Evolutionary conservation across 257 asterid species (phyloP).

Genomic region (Capsicum pubescens): DNA sequence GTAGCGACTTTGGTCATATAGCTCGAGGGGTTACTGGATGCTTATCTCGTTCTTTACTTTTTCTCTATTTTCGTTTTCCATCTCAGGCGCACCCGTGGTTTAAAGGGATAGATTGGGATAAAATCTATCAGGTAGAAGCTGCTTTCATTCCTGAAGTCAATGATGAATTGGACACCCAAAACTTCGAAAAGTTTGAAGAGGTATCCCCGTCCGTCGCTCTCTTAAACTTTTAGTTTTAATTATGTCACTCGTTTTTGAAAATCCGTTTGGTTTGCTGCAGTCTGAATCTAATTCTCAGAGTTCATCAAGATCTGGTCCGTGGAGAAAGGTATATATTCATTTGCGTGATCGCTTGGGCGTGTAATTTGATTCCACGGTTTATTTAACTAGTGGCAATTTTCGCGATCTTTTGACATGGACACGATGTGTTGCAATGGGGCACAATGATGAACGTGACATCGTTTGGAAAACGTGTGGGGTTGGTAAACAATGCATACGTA

Average conservation of each 20-base stretch:
- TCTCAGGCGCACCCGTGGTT: slow-evolving; percentile 88
- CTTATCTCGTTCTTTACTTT: too few species aligned
- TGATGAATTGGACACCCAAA: slow-evolving; percentile 92
- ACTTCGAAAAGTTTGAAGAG: slow-evolving; percentile 96
- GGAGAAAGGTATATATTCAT: slow-evolving; percentile 80
- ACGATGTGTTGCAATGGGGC: neutral
- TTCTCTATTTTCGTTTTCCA: slow-evolving; percentile 24
- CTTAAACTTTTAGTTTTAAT: neutral
- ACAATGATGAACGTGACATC: neutral
- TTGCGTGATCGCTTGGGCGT: neutral
- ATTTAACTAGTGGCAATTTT: neutral
- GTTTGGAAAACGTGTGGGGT: too few species aligned
- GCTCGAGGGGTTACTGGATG: too few species aligned
- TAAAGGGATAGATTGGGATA: slow-evolving; percentile 76
- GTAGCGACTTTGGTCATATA: too few species aligned
- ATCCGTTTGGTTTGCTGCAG: slow-evolving; percentile 43
- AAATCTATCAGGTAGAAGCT: slow-evolving; percentile 82
- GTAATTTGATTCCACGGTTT: neutral
- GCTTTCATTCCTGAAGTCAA: slow-evolving; percentile 92
- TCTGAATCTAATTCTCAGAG: slow-evolving; percentile 63
- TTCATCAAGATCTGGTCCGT: slow-evolving; percentile 85
- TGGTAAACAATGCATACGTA: too few species aligned
- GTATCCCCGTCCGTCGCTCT: slow-evolving; percentile 37
- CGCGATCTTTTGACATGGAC: neutral
- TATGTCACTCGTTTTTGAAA: neutral